Base-by-base conservation (phyloP, 805 yeast genomes). In the Suhomyces vadensis region DNA sequence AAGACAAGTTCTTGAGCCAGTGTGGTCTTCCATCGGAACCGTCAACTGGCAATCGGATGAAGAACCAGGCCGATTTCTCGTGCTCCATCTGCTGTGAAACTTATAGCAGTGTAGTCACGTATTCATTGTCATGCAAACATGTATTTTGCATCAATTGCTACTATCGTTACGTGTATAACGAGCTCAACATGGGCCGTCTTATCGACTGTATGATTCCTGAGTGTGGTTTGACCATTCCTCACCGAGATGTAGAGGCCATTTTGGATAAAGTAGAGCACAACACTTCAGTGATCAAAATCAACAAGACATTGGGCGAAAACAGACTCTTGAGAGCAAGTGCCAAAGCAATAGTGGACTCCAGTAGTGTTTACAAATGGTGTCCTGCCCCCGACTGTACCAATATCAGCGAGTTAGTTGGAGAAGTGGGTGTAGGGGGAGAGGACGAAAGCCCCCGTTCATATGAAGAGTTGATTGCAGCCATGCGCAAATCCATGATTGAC, bases 301-400 rank as follows among this genome's bases (percentile, higher is more conserved):
- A 47, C 52, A 52, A 42, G 51, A 61, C 17, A 59, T 51, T 61
- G 43, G 54, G 53, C 40, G 60, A 44, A 33, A 78, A 72, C 63
- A 69, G 64, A 46, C 46, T 63, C 11, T 46, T 65, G 23, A 46
- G 43, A 11, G 76, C 78, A 51, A 62, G 58, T 51, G 71, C 82
- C 6, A 77, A 69, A 45, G 61, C 71, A 21, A 83, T 74, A 55
- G 76, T 84, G n/a, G 76, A 76, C 16, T 39, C 53, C 11, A 71
- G 75, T 37, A 74, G 77, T 46, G 61, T 71, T 37, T 81, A 74
- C 54, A 78, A 77, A 51, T 83, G 89, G 85, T 91, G 98, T 62
- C 96, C 97, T 0, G 83, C 86, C 1, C 83, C 91, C 0, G 95
- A 86, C 57, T 87, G 97, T 60, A 56, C 2, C 45, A 45, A 6